Conservation (phyloP, 176 grass and related monocot genomes). For the Carex kokanica region DNA sequence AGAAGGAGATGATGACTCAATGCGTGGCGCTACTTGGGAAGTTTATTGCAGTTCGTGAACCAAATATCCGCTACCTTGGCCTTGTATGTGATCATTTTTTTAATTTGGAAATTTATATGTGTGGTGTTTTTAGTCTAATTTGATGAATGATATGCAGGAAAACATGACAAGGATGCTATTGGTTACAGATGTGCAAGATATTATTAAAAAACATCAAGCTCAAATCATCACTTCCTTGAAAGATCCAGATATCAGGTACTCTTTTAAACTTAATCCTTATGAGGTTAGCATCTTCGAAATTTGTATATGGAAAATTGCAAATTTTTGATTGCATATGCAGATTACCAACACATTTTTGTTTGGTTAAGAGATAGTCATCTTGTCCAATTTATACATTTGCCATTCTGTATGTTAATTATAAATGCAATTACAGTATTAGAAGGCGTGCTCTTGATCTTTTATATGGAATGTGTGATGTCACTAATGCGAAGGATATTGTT, state of each 20-base stretch:
- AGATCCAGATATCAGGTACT: conserved; percentile 98
- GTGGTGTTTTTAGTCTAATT: conserved; percentile 19
- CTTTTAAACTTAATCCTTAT: conserved; percentile 6
- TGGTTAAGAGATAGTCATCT: not conserved
- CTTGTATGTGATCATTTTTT: conserved; percentile 52
- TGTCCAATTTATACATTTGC: not conserved
- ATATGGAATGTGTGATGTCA: conserved; percentile 99
- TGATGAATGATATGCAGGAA: conserved; percentile 51
- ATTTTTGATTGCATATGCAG: conserved; percentile 1
- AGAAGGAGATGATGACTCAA: conserved; percentile 99
- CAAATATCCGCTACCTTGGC: conserved; percentile 99
- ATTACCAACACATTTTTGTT: not conserved
- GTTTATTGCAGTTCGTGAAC: conserved; percentile 97
- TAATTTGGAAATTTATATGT: conserved; percentile 13
- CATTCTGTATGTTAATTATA: conserved; percentile 25
- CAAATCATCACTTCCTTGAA: conserved; percentile 99
- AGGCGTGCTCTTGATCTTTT: conserved; percentile 94
- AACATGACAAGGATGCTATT: conserved; percentile 98
- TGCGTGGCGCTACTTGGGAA: conserved; percentile 98
- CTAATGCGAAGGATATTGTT: conserved; percentile 97
- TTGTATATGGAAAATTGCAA: not conserved
- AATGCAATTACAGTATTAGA: conserved; percentile 77
- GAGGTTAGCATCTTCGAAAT: not conserved
- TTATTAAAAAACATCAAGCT: conserved; percentile 98
- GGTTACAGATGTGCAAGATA: conserved; percentile 99